Evolutionary conservation across 2,329 filamentous ascomycete genomes (phyloP).

Genomic region (Elsinoe ampelina): DNA sequence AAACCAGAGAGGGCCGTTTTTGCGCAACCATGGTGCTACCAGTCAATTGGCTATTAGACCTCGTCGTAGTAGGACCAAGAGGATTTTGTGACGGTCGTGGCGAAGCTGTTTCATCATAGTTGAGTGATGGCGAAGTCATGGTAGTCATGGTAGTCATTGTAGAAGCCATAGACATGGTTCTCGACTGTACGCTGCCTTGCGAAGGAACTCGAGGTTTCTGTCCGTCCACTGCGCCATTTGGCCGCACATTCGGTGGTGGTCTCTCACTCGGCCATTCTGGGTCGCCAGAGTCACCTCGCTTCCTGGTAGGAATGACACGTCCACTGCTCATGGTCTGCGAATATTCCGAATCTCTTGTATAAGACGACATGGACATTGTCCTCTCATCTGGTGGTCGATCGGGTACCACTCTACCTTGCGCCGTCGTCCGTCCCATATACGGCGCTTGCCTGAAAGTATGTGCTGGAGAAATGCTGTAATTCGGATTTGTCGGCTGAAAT

Average conservation of each 20-base stretch:
- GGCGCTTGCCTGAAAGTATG: slow-evolving; percentile 71
- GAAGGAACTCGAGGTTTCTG: slow-evolving; percentile 20
- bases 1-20: slow-evolving; percentile 71
- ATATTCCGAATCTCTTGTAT: slow-evolving; percentile 66
- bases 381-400: slow-evolving; percentile 77
- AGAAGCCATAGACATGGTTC: slow-evolving; percentile 90
- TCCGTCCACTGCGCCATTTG: slow-evolving; percentile 8
- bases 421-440: slow-evolving; percentile 73
- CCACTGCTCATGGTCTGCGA: slow-evolving; percentile 88
- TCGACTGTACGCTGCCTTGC: slow-evolving; percentile 38
- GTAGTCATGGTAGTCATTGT: slow-evolving; percentile 46
- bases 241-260: slow-evolving; percentile 11
- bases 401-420: slow-evolving; percentile 82
- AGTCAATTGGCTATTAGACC: slow-evolving; percentile 32
- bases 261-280: slow-evolving; percentile 10
- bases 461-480: slow-evolving; percentile 53
- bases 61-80: slow-evolving; percentile 21
- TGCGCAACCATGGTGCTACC: slow-evolving; percentile 46
- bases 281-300: slow-evolving; percentile 43
- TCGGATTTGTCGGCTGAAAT: slow-evolving; percentile 56
- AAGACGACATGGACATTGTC: slow-evolving; percentile 90
- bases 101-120: slow-evolving; percentile 19
- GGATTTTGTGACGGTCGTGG: slow-evolving; percentile 22
- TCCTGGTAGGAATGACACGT: slow-evolving; percentile 73
- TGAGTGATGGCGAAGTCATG: not conserved